Evolutionary conservation across 768 basidiomycete species (phyloP), one percentile per base, ranked within the genome.

Genomic region (Boletellus ananiceps): DNA sequence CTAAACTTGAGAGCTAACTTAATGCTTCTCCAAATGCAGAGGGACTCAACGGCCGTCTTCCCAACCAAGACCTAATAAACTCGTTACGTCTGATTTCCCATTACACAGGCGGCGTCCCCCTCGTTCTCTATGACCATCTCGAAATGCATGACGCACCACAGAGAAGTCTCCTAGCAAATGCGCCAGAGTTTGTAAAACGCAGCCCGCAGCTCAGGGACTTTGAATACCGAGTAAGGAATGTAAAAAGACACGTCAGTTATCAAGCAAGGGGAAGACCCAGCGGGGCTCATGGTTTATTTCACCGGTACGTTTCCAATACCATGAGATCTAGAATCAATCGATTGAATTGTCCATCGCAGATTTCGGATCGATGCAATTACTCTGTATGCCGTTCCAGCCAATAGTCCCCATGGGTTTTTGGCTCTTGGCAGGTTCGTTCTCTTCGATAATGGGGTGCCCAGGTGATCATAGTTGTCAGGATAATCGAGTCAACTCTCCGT

Each of bases 301-400:
- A 95, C 60, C 83, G 81, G 92, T 91, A n/a, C 46, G 60, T 42
- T 13, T 59, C 47, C 78, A 58, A 52, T 44, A 18, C 27, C 4
- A 35, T 21, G 27, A n/a, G 47, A 40, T 16, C 15, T 2, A 11
- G n/a, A 13, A n/a, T 21, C 14, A 23, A 21, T 36, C n/a, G 7
- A 25, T 23, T n/a, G 18, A 42, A 32, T 39, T 29, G 11, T 33
- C 38, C 31, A 12, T 37, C 13, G 48, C 37, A 94, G 92, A 68
- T 97, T 88, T 64, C 84, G 93, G 37, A 93, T 99, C 46, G 95
- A 98, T 67, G 89, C 94, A 0, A 77, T 98, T 53, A 98, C 94
- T 0, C 63, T 98, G 16, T 96, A 88, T 62, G 93, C 86, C 15
- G 69, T 91, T 6, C 93, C 94, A 15, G 88, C 94, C 1, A 68